Evolutionary conservation across 257 asterid species (phyloP), one percentile per base, ranked within the genome.

Genomic region (Apocynum venetum): DNA sequence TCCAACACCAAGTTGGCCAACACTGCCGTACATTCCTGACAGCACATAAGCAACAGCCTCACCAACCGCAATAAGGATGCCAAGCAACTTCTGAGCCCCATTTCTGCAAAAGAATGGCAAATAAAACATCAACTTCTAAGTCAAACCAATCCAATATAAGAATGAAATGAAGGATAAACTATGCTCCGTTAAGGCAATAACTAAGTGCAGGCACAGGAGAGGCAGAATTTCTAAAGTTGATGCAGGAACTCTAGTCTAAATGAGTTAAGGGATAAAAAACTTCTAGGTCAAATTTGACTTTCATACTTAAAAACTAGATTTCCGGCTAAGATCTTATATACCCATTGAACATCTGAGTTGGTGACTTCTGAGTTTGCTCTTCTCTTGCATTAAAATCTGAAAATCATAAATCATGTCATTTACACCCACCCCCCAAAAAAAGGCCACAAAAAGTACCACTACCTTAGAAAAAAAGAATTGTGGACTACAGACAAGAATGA

Each of bases 11-110:
- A 92, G 94, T 73, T 91, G 97, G 67, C 92, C 75, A 64, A 91
- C 97, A 65, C 94, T 90, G 61, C 97, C 94, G 43, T 92, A 90
- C 97, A 92, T 92, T 72, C 97, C 97, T 7, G 97, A 92, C 49
- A 92, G 90, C 72, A 91, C 97, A 82, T 91, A 91, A 25, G 96
- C 97, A 78, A 90, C 94, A 40, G 97, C 97, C 83, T 92, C 96
- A 49, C 97, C 97, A 71, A 92, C 78, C 1, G 97, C 96, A 14
- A 91, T 91, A 77, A 91, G 86, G 85, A 91, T 91, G 31, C 97
- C 97, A 48, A 91, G 72, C 76, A 91, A 75, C 88, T 91, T 91
- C 80, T 91, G 97, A 13, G 97, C 96, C 11, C 97, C 97, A 68
- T 91, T 91, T 75, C 97, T 91, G 84, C 31, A 79, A 15, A 44